Base-by-base conservation (phyloP, 345 rosid genomes). In the Ceriops decandra region DNA sequence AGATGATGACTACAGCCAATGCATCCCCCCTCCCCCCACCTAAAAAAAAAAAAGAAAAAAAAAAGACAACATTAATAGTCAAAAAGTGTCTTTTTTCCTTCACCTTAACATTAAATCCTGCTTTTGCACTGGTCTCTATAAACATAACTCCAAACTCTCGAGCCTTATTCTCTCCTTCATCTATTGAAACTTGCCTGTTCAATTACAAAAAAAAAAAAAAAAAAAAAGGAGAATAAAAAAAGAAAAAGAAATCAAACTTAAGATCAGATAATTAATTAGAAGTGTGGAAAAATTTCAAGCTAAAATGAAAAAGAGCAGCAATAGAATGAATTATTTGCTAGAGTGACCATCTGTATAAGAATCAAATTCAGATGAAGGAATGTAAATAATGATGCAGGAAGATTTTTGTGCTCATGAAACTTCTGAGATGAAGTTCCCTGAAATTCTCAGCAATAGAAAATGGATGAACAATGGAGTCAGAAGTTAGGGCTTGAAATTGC, bases 91-190 rank as follows among this genome's bases (percentile, higher is more conserved):
- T 38, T 58, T 51, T 35, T 49, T 26, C 17, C 21, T 62, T 68
- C 57, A 90, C 98, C 91, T 93, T 90, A 76, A 93, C 87, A 65
- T 90, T 88, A 75, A 93, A 93, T 74, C 97, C 98, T 54, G 95
- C 97, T 77, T 93, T 90, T 46, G 98, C 98, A 67, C 98, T 93
- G 6, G 98, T 90, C 77, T 93, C 95, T 51, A 93, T 86, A 76
- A 93, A 93, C 87, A 93, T 90, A 26, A 93, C 90, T 59, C 97
- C 95, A 67, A 73, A 76, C 67, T 93, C 98, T 30, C 83, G 84
- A 73, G 97, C 87, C 79, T 87, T 93, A 79, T 79, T 82, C 65
- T 90, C 97, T 58, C 98, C 98, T 71, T 93, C 98, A 80, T 93
- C 98, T 60, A 87, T 90, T 0, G 98, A 90, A 21, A 90, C 98